Percentiles rank a stretch among this genome's conserved stretches.
These are phyloP conservation scores for Trichosporon sp. DNA, from an alignment of 1,284 basidiomycete genomes.

Conservation along the genomic window DNA sequence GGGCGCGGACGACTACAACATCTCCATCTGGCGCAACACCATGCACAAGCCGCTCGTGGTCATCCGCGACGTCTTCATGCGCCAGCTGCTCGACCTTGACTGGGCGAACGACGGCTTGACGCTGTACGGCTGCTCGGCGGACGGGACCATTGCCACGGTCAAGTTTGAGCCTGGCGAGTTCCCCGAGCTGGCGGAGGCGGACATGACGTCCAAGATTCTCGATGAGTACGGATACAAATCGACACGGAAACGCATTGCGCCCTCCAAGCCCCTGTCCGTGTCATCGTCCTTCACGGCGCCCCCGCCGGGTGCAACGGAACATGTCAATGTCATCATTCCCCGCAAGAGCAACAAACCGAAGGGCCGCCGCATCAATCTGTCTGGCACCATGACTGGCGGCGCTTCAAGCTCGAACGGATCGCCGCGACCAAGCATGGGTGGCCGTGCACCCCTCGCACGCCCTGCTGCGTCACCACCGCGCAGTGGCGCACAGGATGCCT, in stretches of 20 bases:
- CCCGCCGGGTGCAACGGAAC: slow-evolving; percentile 12
- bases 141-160: slow-evolving; percentile 87
- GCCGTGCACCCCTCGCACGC: neutral
- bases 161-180: slow-evolving; percentile 74
- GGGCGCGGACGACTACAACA: slow-evolving; percentile 71
- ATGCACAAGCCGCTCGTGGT: slow-evolving; percentile 84
- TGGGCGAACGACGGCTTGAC: slow-evolving; percentile 92
- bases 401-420: slow-evolving; percentile 5
- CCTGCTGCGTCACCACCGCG: slow-evolving; percentile 4
- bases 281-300: slow-evolving; percentile 24
- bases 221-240: slow-evolving; percentile 67
- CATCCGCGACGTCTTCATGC: slow-evolving; percentile 86
- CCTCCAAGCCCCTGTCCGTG: slow-evolving; percentile 11
- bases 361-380: slow-evolving; percentile 15
- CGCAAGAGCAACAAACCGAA: slow-evolving; percentile 21
- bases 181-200: slow-evolving; percentile 71
- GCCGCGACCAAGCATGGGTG: neutral
- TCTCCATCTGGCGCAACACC: slow-evolving; percentile 92
- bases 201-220: slow-evolving; percentile 69
- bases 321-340: slow-evolving; percentile 24
- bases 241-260: slow-evolving; percentile 13
- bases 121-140: slow-evolving; percentile 91
- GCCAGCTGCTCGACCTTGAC: slow-evolving; percentile 90
- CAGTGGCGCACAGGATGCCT: slow-evolving; percentile 22
- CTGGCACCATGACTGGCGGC: slow-evolving; percentile 14